Evolutionary conservation across 345 rosid genomes (phyloP), one percentile per base, ranked within the genome.

Genomic region (Camelina hispida): DNA sequence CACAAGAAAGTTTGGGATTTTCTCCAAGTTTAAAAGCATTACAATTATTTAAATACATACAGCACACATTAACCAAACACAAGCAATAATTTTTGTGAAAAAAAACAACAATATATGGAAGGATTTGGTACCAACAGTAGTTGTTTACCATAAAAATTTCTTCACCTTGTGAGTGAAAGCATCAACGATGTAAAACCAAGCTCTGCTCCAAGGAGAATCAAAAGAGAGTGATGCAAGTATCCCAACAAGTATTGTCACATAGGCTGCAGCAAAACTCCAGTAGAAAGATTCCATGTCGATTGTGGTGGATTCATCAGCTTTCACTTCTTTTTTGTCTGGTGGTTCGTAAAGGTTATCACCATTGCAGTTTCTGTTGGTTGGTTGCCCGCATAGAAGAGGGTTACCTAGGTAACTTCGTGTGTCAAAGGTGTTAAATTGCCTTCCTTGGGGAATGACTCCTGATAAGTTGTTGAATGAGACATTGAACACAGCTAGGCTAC

Each of bases 181-280:
- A 44, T 14, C 48, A 44, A 44, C 50, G 1, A 11, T 20, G 15
- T 46, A 3, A 0, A 65, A 66, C 67, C 66, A 74, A 37, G 1
- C 0, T 9, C 72, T 57, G 0, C 43, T 66, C 78, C 72, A 74
- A 18, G 46, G 62, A 15, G 79, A 75, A 18, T 75, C 73, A 75
- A 75, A 67, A 14, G 66, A 40, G 7, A 75, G 68, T 15, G 68
- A 75, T 60, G 48, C 9, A 0, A 75, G 0, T 51, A 75, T 1
- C 5, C 56, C 62, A 30, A 68, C 0, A 60, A 75, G 38, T 30
- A 75, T 4, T 0, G 56, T 67, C 20, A 68, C 74, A 60, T 68
- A 67, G 0, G 55, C 48, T 14, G 38, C 69, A 28, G 1, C 9
- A 10, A 60, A 60, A 20, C 56, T 60, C 69, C 62, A 68, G 20